A percentile compares a stretch with the other conserved stretches of the same genome.
Evolutionary conservation across 1,284 basidiomycete species (phyloP).

Genomic region (Retiboletus flavoniger): DNA sequence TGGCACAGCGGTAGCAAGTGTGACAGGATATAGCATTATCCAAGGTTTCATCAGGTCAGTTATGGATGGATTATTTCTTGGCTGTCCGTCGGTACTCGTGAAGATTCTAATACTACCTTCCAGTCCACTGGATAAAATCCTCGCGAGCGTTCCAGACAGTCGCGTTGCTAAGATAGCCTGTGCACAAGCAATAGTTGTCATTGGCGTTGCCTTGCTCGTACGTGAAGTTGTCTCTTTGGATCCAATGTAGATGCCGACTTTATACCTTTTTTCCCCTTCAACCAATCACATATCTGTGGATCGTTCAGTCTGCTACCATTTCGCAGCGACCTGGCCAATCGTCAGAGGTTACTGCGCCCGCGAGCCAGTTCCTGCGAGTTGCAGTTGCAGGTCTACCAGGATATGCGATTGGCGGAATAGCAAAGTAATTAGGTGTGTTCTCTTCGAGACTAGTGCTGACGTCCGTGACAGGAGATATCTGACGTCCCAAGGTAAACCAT

Average conservation of each 20-base stretch:
- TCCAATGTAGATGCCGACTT: background rate
- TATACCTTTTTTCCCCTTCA: background rate
- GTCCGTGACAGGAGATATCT: slow-evolving; percentile 19
- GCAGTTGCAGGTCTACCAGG: slow-evolving; percentile 27
- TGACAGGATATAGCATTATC: slow-evolving; percentile 31
- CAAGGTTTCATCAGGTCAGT: slow-evolving; percentile 29
- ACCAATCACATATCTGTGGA: slow-evolving; percentile 28
- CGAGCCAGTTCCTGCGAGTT: slow-evolving; percentile 27
- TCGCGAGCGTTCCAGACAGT: slow-evolving; percentile 13
- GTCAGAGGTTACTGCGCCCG: slow-evolving; percentile 19
- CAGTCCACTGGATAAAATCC: slow-evolving; percentile 27
- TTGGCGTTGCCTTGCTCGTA: slow-evolving; percentile 24
- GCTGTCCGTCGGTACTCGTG: background rate
- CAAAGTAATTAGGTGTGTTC: slow-evolving; percentile 18
- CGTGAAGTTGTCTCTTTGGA: background rate
- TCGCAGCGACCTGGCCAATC: slow-evolving; percentile 26
- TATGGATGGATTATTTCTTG: background rate
- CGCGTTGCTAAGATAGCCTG: slow-evolving; percentile 22
- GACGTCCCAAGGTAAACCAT: slow-evolving; percentile 24
- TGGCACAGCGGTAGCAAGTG: slow-evolving; percentile 25
- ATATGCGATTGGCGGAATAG: slow-evolving; percentile 31
- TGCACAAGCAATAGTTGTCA: slow-evolving; percentile 24
- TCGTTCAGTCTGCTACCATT: slow-evolving; percentile 18
- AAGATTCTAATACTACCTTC: background rate
- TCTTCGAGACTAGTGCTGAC: slow-evolving; percentile 7